These are phyloP conservation scores for Cladosporium sp. DNA, from an alignment of 2,329 filamentous ascomycete genomes.

Conservation along the genomic window DNA sequence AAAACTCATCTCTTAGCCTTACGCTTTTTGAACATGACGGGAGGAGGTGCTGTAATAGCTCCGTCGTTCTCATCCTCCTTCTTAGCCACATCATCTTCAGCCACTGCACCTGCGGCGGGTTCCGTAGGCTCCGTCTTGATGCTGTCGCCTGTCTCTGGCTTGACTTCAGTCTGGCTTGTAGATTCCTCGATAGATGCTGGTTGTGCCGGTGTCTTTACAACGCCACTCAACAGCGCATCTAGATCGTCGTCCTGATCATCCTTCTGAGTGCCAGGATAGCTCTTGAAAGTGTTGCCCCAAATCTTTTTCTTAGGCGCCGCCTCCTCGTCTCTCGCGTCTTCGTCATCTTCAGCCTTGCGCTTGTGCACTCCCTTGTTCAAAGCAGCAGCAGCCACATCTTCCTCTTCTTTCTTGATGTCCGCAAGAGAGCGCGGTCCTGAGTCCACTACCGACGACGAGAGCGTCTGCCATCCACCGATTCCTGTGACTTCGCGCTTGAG, in stretches of 20 bases:
- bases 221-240: slow-evolving; percentile 56
- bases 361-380: slow-evolving; percentile 59
- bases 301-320: slow-evolving; percentile 34
- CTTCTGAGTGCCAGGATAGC: slow-evolving; percentile 46
- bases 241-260: slow-evolving; percentile 59
- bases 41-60: slow-evolving; percentile 41
- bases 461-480: slow-evolving; percentile 81
- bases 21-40: slow-evolving; percentile 76
- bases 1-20: slow-evolving; percentile 49
- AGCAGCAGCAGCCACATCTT: slow-evolving; percentile 30
- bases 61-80: slow-evolving; percentile 30
- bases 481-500: slow-evolving; percentile 80
- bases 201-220: slow-evolving; percentile 29
- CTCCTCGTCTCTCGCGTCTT: slow-evolving; percentile 57
- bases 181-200: background rate
- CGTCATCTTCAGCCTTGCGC: slow-evolving; percentile 61
- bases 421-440: slow-evolving; percentile 39
- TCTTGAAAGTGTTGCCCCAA: slow-evolving; percentile 50
- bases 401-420: slow-evolving; percentile 47
- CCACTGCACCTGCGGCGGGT: background rate
- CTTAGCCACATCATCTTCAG: background rate
- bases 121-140: background rate
- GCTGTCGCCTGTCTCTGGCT: slow-evolving; percentile 15
- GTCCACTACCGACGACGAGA: slow-evolving; percentile 50
- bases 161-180: background rate